Evolutionary conservation across 164 flowering plant genomes (phyloP).

Genomic region (Vitis amurensis): DNA sequence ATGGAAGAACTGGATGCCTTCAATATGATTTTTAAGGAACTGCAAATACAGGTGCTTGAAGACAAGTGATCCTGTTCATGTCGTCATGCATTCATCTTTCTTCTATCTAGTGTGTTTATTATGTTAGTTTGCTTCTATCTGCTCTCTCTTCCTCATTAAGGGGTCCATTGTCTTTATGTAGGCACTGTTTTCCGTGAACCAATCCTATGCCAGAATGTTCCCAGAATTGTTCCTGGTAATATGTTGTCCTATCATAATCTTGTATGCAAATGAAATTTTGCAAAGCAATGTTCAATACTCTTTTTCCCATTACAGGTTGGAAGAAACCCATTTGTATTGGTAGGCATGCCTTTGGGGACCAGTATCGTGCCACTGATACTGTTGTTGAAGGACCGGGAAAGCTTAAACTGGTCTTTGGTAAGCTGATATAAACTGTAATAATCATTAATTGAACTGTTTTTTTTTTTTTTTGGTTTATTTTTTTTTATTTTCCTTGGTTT

Average conservation of each 20-base stretch:
- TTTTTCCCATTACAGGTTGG: slow-evolving; percentile 63
- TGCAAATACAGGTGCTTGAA: too few relatives aligned
- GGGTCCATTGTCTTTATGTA: slow-evolving; percentile 23
- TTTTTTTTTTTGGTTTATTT: neutral
- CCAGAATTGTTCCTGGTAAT: slow-evolving; percentile 83
- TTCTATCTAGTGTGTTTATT: too few relatives aligned
- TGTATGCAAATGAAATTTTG: neutral
- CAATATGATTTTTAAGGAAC: too few relatives aligned
- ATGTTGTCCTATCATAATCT: neutral
- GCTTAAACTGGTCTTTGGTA: slow-evolving; percentile 96
- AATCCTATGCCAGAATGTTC: slow-evolving; percentile 82
- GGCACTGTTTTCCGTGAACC: slow-evolving; percentile 99
- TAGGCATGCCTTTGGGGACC: slow-evolving; percentile 99
- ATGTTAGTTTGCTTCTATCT: neutral
- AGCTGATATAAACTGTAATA: slow-evolving; percentile 20
- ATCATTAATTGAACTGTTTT: neutral
- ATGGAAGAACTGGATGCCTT: too few relatives aligned
- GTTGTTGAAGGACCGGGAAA: slow-evolving; percentile 83
- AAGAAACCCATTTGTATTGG: slow-evolving; percentile 96
- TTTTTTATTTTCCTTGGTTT: neutral
- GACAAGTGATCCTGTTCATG: too few relatives aligned
- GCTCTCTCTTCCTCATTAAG: neutral
- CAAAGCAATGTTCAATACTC: slow-evolving; percentile 1
- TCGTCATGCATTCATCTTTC: too few relatives aligned
- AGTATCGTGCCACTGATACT: slow-evolving; percentile 94